These are phyloP conservation scores for Testicularia cyperi DNA, from an alignment of 1,284 basidiomycete genomes.

Conservation along the genomic window DNA sequence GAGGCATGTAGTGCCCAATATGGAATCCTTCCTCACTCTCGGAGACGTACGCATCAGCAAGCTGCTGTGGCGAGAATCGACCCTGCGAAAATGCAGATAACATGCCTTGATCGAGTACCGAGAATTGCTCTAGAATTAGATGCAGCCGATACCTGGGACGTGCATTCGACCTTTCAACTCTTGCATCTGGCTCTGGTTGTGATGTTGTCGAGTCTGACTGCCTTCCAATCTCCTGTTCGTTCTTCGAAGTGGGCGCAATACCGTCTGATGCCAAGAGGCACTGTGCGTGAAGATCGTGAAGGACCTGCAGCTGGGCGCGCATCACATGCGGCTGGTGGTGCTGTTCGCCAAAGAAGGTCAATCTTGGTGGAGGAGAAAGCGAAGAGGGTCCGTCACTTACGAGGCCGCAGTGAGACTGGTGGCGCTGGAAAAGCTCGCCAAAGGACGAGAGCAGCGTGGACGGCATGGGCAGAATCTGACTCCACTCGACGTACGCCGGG, in stretches of 20 bases:
- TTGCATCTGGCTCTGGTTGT: no score
- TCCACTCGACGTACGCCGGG: conserved; percentile 31
- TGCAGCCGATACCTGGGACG: conserved; percentile 26
- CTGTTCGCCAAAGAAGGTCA: conserved; percentile 50
- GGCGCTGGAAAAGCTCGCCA: conserved; percentile 5
- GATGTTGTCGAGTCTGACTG: no score
- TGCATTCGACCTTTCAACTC: no score
- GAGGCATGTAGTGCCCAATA: conserved; percentile 41
- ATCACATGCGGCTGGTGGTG: conserved; percentile 49
- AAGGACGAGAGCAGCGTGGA: conserved; percentile 25
- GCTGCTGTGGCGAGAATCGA: conserved; percentile 7
- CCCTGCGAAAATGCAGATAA: conserved; percentile 23
- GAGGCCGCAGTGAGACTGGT: no score
- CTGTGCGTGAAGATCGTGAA: conserved; percentile 25
- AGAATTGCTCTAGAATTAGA: conserved; percentile 48
- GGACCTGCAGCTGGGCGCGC: conserved; percentile 38
- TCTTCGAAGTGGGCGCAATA: background rate
- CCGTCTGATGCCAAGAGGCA: conserved; percentile 3
- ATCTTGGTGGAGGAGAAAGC: conserved; percentile 16
- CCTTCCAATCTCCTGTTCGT: no score
- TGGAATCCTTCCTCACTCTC: conserved; percentile 39
- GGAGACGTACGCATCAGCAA: conserved; percentile 12
- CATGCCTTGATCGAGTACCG: conserved; percentile 40
- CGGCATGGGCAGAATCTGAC: conserved; percentile 15
- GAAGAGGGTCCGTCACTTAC: no score